Evolutionary conservation across 148 eudicot species (phyloP).

Genomic region (Tetragonia tetragonoides): DNA sequence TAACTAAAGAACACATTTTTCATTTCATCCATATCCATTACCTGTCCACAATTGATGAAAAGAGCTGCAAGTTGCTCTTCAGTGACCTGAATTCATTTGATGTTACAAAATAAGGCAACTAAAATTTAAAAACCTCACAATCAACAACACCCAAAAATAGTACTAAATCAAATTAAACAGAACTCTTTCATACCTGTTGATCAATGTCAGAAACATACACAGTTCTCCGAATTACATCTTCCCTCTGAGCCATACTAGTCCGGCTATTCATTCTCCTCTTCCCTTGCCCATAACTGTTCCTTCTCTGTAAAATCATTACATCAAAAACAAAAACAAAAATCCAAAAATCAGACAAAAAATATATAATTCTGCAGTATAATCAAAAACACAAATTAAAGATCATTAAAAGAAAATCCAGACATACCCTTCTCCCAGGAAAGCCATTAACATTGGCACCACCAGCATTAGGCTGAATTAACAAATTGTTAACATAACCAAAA

Average conservation of each 20-base stretch:
- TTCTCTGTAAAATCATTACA: conserved; percentile 46
- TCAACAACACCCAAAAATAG: neutral
- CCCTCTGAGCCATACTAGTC: conserved; percentile 81
- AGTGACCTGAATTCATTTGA: conserved; percentile 53
- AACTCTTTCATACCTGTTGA: conserved; percentile 58
- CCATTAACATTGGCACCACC: conserved; percentile 39
- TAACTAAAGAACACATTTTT: neutral
- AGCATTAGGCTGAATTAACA: conserved; percentile 37
- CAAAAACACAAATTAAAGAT: neutral
- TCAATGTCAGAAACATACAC: conserved; percentile 97
- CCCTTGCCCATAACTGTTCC: conserved; percentile 46
- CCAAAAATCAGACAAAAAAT: neutral
- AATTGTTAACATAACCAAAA: conserved; percentile 41
- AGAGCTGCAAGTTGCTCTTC: conserved; percentile 95
- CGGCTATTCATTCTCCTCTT: conserved; percentile 74
- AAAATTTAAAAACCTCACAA: conserved; percentile 1
- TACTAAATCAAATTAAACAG: neutral
- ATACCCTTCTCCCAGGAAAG: conserved; percentile 51
- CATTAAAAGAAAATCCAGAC: neutral
- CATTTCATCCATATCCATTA: conserved; percentile 23
- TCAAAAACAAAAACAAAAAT: neutral
- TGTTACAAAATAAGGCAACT: too few relatives aligned
- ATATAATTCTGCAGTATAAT: neutral
- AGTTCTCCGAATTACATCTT: conserved; percentile 79
- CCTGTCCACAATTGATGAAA: conserved; percentile 90